Percentiles rank a stretch among this genome's conserved stretches.
phyloP scores from a whole-genome alignment of 2,329 filamentous ascomycete species.

The Phymatotrichopsis omnivora region DNA sequence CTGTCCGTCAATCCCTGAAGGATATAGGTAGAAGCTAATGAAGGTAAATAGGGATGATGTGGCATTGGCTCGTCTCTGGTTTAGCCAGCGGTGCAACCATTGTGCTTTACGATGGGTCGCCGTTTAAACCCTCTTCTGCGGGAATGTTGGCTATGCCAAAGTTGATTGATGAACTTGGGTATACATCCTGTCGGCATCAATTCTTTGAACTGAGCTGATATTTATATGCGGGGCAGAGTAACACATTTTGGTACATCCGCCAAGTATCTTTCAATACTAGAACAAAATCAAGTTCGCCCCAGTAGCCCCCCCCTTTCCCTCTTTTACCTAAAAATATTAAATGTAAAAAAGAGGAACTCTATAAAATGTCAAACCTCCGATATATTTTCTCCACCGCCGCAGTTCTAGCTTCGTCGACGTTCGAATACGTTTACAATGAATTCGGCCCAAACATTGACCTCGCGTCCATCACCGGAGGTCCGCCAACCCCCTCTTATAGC shows the following conservation, averaged over 20 bases:
- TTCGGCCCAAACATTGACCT: slow-evolving; percentile 76
- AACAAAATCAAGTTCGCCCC: slow-evolving; percentile 62
- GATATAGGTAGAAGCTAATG: not conserved
- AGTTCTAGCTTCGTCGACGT: slow-evolving; percentile 84
- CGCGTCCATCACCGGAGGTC: slow-evolving; percentile 76
- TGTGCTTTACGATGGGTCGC: slow-evolving; percentile 84
- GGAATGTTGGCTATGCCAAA: slow-evolving; percentile 72
- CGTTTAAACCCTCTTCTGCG: slow-evolving; percentile 62
- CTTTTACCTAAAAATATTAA: slow-evolving; percentile 32
- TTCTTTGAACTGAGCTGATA: not conserved
- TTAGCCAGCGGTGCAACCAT: slow-evolving; percentile 74
- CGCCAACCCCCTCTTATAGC: not conserved
- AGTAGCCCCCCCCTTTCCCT: slow-evolving; percentile 40
- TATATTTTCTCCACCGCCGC: slow-evolving; percentile 93
- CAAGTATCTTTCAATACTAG: slow-evolving; percentile 82
- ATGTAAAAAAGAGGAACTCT: slow-evolving; percentile 37
- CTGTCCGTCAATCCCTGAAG: slow-evolving; percentile 48
- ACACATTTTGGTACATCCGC: slow-evolving; percentile 95
- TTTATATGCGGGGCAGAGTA: not conserved
- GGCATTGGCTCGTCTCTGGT: slow-evolving; percentile 89
- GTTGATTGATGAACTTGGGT: slow-evolving; percentile 61
- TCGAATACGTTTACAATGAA: slow-evolving; percentile 74
- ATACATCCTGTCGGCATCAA: slow-evolving; percentile 1
- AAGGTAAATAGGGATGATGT: slow-evolving; percentile 74
- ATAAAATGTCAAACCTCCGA: slow-evolving; percentile 57